Evolutionary conservation across 2,329 filamentous ascomycete genomes (phyloP), one percentile per base, ranked within the genome.

Genomic region (Cercospora sp.): DNA sequence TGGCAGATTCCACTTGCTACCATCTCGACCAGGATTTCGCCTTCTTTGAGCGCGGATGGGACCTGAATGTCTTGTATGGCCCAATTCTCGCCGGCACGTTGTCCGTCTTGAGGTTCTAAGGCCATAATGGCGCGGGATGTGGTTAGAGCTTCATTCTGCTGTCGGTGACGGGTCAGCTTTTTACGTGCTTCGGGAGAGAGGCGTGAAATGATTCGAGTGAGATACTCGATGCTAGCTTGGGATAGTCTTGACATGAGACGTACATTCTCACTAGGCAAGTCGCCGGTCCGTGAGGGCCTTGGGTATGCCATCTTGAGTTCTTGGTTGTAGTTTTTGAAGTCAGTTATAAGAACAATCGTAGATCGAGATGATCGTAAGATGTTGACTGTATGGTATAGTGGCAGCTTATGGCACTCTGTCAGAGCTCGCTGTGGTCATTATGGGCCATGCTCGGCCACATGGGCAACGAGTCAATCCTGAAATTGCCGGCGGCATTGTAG

Each of bases 1-100:
- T 75, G 72, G 39, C 75, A 76, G 23, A 75, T 72, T 3, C 74
- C 72, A n/a, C 69, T 69, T 12, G 74, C 74, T 5, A 74, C 67
- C 60, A 73, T 74, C 51, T 75, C 71, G 62, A 76, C 67, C 16
- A 76, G 60, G 20, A 76, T 45, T 62, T 76, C 75, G 58, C 69
- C 67, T 20, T 69, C 66, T 26, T 70, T 66, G 51, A 72, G 65
- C 26, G 64, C 59, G 16, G 70, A 70, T 13, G 71, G 72, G 1
- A 70, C 67, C 60, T 59, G 67, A 36, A 72, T 67, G 7, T 72
- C 67, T 59, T 66, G 55, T 51, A 72, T 62, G 1, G 31, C 28
- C 72, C 72, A 72, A 28, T 73, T 72, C 36, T 67, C 60, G 33
- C 67, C 72, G 36, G 57, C 64, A 18, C 64, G 64, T 42, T 70